Percentiles rank a stretch among this genome's conserved stretches.
Conservation (phyloP, 805 yeast species). For the Suhomyces sp. region DNA sequence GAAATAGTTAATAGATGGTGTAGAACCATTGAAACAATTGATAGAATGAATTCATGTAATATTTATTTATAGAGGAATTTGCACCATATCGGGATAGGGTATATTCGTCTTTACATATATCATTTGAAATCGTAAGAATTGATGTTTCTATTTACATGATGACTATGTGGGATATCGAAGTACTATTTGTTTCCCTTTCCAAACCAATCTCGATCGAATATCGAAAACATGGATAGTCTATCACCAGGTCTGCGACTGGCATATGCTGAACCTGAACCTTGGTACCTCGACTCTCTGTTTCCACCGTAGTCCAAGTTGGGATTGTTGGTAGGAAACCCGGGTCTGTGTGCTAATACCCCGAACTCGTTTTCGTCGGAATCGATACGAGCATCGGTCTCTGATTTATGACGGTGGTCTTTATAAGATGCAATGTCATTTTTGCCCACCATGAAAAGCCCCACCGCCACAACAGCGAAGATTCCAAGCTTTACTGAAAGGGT, state of each 20-base stretch:
- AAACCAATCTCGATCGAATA: constrained; percentile 20
- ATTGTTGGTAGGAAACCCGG: constrained; percentile 51
- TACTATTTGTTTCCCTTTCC: constrained; percentile 1
- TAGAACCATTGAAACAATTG: no score
- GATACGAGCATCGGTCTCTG: constrained; percentile 37
- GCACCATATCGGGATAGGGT: no score
- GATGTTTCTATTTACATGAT: no score
- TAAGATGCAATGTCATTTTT: constrained; percentile 34
- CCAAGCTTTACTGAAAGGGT: constrained; percentile 38
- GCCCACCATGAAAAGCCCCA: constrained; percentile 32
- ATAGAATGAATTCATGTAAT: no score
- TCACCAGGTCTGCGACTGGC: constrained; percentile 60
- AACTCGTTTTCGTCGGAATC: constrained; percentile 32
- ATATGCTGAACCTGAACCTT: constrained; percentile 66
- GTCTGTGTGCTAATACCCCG: constrained; percentile 38
- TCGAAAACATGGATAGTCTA: constrained; percentile 32
- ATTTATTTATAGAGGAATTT: no score
- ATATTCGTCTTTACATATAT: no score
- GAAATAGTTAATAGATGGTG: no score
- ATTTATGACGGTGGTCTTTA: constrained; percentile 35
- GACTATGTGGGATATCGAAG: no score
- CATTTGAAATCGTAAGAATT: no score
- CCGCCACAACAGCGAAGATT: constrained; percentile 29
- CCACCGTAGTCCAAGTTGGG: constrained; percentile 33
- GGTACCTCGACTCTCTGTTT: constrained; percentile 59